Evolutionary conservation across 1,139 yeast species (phyloP).

Genomic region (Nakaseomyces bracarensis): DNA sequence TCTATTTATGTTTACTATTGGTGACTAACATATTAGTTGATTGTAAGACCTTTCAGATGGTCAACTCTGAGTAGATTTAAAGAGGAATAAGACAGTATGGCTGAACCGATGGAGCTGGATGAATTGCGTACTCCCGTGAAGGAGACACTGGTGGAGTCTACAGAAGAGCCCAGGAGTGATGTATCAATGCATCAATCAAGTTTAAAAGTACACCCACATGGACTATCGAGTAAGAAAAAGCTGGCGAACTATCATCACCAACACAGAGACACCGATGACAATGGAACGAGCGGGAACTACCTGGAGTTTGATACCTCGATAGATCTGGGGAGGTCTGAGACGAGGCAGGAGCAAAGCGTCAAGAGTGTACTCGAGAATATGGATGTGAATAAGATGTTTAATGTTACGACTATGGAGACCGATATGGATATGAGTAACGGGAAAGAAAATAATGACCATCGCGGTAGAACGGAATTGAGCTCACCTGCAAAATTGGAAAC

Average conservation of each 20-base stretch:
- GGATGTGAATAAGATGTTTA: slow-evolving; percentile 21
- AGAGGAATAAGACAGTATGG: not conserved
- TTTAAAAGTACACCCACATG: slow-evolving; percentile 18
- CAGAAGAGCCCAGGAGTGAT: not conserved
- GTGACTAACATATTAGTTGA: no score
- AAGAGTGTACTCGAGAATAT: slow-evolving; percentile 16
- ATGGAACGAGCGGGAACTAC: not conserved
- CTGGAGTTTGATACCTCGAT: slow-evolving; percentile 7
- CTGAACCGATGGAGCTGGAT: slow-evolving; percentile 3
- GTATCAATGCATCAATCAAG: not conserved
- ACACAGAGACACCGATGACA: slow-evolving; percentile 9
- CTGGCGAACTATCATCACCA: not conserved
- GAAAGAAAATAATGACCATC: slow-evolving; percentile 6
- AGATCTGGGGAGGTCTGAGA: slow-evolving; percentile 6
- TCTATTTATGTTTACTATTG: no score
- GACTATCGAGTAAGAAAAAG: slow-evolving; percentile 16
- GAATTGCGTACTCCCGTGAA: not conserved
- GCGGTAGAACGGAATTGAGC: slow-evolving; percentile 16
- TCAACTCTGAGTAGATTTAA: not conserved
- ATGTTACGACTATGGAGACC: not conserved
- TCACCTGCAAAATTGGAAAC: slow-evolving; percentile 17
- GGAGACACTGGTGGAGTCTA: not conserved
- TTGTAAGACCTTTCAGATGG: no score
- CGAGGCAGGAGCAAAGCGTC: not conserved
- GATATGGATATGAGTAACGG: not conserved